Conservation (phyloP, 257 asterid genomes). For the Penstemon davidsonii region DNA sequence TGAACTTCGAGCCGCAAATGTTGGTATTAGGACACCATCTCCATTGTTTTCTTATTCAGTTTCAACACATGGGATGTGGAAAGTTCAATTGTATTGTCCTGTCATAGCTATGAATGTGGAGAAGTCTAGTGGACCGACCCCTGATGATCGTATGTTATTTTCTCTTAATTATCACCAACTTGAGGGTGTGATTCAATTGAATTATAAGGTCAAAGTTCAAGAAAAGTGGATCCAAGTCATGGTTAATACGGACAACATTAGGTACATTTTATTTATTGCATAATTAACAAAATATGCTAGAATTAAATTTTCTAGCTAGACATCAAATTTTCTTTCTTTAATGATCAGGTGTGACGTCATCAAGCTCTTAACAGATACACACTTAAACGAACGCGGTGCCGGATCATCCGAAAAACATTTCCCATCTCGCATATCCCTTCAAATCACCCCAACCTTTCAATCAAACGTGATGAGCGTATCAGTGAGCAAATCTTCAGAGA, state of each 20-base stretch:
- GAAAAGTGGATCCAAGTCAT: conserved; percentile 71
- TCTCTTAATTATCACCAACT: conserved; percentile 76
- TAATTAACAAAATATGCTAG: too few relatives aligned
- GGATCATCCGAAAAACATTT: conserved; percentile 1
- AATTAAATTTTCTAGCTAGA: too few relatives aligned
- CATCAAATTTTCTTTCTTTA: too few relatives aligned
- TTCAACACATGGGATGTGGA: conserved; percentile 69
- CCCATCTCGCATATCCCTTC: conserved; percentile 74
- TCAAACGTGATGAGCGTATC: conserved; percentile 63
- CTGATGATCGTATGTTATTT: conserved; percentile 59
- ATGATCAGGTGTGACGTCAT: conserved; percentile 52
- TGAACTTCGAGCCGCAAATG: conserved; percentile 38
- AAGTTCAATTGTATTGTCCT: conserved; percentile 81
- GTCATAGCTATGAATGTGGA: conserved; percentile 68
- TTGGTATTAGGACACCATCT: conserved; percentile 43
- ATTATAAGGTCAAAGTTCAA: conserved; percentile 43
- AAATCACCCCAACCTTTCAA: conserved; percentile 63
- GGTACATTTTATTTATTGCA: conserved; percentile 33
- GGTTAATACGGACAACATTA: conserved; percentile 71
- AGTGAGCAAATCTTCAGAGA: conserved; percentile 71
- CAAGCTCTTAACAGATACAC: conserved; percentile 22
- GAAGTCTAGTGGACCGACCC: conserved; percentile 34
- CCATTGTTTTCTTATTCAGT: conserved; percentile 62
- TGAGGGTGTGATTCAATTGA: conserved; percentile 81
- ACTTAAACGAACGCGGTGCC: conserved; percentile 36